Percentiles rank a stretch among this genome's conserved stretches.
Evolutionary conservation across 164 flowering plant species (phyloP).

Genomic region (Chloranthus sessilifolius): DNA sequence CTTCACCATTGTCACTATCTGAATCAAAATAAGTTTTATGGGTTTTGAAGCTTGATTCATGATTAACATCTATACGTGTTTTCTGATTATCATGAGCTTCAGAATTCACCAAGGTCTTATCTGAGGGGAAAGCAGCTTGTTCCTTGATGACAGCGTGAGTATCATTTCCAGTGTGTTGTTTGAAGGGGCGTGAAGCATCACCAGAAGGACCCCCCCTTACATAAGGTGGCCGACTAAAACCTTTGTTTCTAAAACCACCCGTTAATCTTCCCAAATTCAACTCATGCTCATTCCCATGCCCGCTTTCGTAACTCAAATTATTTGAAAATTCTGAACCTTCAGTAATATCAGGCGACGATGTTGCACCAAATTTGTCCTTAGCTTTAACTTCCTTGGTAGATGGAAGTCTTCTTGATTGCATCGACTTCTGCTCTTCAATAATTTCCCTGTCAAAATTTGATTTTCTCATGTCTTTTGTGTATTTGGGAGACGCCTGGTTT

Average conservation of each 20-base stretch:
- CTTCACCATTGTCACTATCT: slow-evolving; percentile 23
- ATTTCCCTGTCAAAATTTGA: slow-evolving; percentile 6
- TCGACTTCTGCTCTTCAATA: slow-evolving; percentile 10
- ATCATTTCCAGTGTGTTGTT: slow-evolving; percentile 16
- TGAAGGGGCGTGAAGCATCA: slow-evolving; percentile 19
- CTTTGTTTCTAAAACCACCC: slow-evolving; percentile 78
- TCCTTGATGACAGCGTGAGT: slow-evolving; percentile 13
- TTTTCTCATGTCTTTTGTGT: slow-evolving; percentile 8
- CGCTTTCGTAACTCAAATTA: slow-evolving; percentile 24
- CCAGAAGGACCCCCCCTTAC: slow-evolving; percentile 16
- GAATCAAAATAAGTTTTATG: slow-evolving; percentile 2
- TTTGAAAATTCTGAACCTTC: slow-evolving; percentile 16
- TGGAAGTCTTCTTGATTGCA: slow-evolving; percentile 14
- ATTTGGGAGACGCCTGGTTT: slow-evolving; percentile 8
- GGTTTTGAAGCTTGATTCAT: slow-evolving; percentile 17
- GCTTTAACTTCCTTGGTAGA: slow-evolving; percentile 12
- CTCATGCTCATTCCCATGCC: slow-evolving; percentile 21
- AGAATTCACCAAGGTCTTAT: slow-evolving; percentile 11
- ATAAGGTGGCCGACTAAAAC: slow-evolving; percentile 44
- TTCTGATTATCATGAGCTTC: slow-evolving; percentile 12
- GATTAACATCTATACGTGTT: slow-evolving; percentile 4
- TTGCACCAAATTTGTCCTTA: slow-evolving; percentile 3
- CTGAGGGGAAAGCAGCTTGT: slow-evolving; percentile 12
- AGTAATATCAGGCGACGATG: slow-evolving; percentile 4
- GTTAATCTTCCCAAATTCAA: slow-evolving; percentile 45